Evolutionary conservation across 257 asterid genomes (phyloP), one percentile per base, ranked within the genome.

Genomic region (Forsythia viridissima): DNA sequence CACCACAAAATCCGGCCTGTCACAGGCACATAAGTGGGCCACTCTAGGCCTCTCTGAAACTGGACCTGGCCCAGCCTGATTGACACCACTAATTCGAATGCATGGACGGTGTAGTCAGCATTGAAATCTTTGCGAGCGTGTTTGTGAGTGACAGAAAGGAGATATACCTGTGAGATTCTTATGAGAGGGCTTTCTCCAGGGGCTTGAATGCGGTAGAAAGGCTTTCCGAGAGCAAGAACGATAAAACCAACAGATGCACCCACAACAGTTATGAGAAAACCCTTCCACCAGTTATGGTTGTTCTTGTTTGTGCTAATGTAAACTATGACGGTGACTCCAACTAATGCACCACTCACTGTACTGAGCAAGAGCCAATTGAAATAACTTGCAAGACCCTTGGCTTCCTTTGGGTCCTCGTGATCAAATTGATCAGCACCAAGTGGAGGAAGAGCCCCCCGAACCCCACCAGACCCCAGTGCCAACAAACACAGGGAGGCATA

Each of bases 401-500:
- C 91, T 71, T 86, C 90, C 79, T 89, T 82, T 0, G 96, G 92
- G 76, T 91, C 89, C 57, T 86, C 90, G 4, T 80, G 81, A 36
- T 89, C 85, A 42, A 90, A 93, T 20, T 93, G 96, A 72, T 93
- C 98, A 0, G 96, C 98, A 18, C 98, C 98, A 0, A 93, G 84
- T 2, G 98, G 85, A 0, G 98, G 94, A n/a, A 93, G 87, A 48
- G 92, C 85, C 8, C 94, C 94, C 70, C 88, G 75, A 0, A 84
- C 80, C 21, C 90, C 97, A 5, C 97, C 97, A 2, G 84, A 71
- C 0, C 98, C 98, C 10, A 91, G 59, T 24, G 96, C 98, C 20
- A 90, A 43, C 36, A 90, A 74, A 24, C 84, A 87, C 46, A 93
- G 82, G 21, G 94, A 81, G 24, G 82, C 43, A 73, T 89, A 93